Conservation (phyloP, 2,329 filamentous ascomycete species). For the Phaeosphaeria sp. region DNA sequence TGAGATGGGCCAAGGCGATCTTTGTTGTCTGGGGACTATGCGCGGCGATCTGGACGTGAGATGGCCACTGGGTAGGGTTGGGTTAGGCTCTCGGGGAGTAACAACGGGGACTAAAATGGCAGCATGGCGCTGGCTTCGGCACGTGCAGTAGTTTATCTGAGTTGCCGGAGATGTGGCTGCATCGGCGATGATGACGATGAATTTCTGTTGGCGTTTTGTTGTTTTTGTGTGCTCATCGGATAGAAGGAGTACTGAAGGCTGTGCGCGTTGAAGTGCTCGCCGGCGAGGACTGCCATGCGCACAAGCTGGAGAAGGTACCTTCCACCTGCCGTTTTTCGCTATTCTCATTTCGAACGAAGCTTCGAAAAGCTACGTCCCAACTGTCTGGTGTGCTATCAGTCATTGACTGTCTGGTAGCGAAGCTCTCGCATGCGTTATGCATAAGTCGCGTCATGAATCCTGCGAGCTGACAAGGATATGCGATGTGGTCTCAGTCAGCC, state of each 20-base stretch:
- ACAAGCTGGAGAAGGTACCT: neutral
- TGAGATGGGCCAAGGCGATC: neutral
- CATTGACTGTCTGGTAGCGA: neutral
- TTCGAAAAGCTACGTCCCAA: neutral
- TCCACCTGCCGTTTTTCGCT: neutral
- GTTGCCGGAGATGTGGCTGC: neutral
- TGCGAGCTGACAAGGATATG: neutral
- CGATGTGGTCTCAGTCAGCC: conserved; percentile 3
- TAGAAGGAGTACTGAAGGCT: neutral
- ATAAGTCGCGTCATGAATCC: neutral
- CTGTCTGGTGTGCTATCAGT: neutral
- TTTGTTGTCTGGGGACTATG: neutral
- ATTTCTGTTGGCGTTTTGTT: neutral
- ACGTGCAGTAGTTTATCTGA: neutral
- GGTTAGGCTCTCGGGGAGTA: neutral
- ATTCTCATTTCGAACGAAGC: neutral
- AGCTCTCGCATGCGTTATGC: neutral
- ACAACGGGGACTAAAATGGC: neutral
- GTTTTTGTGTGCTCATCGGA: neutral
- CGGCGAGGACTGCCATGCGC: neutral
- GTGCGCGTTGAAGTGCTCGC: neutral
- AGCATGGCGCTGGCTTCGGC: neutral
- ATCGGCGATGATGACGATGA: neutral
- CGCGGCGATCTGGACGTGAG: neutral
- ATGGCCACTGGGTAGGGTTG: neutral